Evolutionary conservation across 2,329 filamentous ascomycete species (phyloP).

Genomic region (Talaromyces rugulosus): DNA sequence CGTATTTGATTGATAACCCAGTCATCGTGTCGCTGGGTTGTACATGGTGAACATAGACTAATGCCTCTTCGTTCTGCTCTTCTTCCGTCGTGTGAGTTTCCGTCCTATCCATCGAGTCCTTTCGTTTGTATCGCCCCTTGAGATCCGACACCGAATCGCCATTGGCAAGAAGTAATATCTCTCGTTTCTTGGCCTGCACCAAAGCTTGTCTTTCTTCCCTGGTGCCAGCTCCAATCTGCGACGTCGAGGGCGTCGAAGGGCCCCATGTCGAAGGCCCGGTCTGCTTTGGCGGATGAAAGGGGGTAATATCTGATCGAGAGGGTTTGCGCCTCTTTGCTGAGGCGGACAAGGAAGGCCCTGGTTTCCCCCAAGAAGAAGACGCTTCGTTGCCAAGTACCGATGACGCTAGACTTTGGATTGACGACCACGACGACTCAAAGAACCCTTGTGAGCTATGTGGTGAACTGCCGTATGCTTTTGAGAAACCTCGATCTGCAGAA

Average conservation of each 20-base stretch:
- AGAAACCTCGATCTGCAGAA: conserved; percentile 21
- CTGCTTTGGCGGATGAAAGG: conserved; percentile 22
- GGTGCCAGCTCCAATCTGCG: conserved; percentile 33
- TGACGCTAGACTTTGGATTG: conserved; percentile 45
- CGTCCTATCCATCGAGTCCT: conserved; percentile 38
- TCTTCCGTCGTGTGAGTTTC: conserved; percentile 23
- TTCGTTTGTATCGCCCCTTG: conserved; percentile 41
- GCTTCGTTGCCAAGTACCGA: conserved; percentile 43
- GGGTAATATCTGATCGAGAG: conserved; percentile 30
- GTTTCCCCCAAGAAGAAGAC: conserved; percentile 18
- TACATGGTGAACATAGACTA: conserved; percentile 89
- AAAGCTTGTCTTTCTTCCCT: conserved; percentile 43
- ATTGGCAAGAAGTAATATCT: conserved; percentile 42
- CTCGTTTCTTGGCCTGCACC: conserved; percentile 46
- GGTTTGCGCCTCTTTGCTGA: conserved; percentile 31
- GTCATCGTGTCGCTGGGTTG: conserved; percentile 80
- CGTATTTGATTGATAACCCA: conserved; percentile 84
- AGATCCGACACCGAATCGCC: conserved; percentile 32
- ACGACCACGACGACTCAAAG: conserved; percentile 47
- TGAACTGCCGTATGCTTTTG: conserved; percentile 14
- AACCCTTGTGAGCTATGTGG: conserved; percentile 25
- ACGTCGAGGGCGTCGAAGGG: conserved; percentile 29
- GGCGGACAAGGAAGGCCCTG: conserved; percentile 23
- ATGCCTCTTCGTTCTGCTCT: conserved; percentile 65
- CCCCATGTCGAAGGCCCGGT: conserved; percentile 36